These are phyloP conservation scores for Tetragonia tetragonoides DNA, from an alignment of 148 eudicot genomes.

Conservation along the genomic window DNA sequence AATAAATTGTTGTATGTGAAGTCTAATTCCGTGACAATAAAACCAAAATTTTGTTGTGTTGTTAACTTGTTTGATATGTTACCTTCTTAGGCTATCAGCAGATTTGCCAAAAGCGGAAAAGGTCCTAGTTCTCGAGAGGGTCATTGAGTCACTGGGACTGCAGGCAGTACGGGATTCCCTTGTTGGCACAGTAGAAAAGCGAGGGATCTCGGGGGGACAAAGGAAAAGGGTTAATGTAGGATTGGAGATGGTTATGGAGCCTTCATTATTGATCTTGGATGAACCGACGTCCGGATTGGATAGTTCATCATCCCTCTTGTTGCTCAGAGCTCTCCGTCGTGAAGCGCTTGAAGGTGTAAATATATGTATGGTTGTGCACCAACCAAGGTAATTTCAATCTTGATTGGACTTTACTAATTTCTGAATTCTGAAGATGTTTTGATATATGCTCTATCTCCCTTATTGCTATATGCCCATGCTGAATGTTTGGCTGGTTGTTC, in stretches of 20 bases:
- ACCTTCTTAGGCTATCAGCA: slow-evolving; percentile 50
- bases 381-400: slow-evolving; percentile 56
- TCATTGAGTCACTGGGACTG: slow-evolving; percentile 66
- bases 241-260: slow-evolving; percentile 88
- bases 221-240: slow-evolving; percentile 86
- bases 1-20: too few species aligned
- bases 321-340: slow-evolving; percentile 83
- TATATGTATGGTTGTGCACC: slow-evolving; percentile 82
- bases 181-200: slow-evolving; percentile 81
- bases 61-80: neutral
- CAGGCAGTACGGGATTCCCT: slow-evolving; percentile 64
- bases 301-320: slow-evolving; percentile 69
- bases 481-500: neutral
- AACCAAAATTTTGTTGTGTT: too few species aligned
- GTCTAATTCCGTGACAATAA: too few species aligned
- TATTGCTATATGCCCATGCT: neutral
- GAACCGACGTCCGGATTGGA: slow-evolving; percentile 89
- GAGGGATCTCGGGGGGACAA: slow-evolving; percentile 91
- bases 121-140: slow-evolving; percentile 76
- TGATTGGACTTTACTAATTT: neutral
- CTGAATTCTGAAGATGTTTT: neutral
- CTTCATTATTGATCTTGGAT: slow-evolving; percentile 71
- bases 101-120: slow-evolving; percentile 61
- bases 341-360: slow-evolving; percentile 88
- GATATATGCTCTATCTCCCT: neutral